Base-by-base conservation (phyloP, 2,329 filamentous ascomycete species). In the Rhynchosporium agropyri region DNA sequence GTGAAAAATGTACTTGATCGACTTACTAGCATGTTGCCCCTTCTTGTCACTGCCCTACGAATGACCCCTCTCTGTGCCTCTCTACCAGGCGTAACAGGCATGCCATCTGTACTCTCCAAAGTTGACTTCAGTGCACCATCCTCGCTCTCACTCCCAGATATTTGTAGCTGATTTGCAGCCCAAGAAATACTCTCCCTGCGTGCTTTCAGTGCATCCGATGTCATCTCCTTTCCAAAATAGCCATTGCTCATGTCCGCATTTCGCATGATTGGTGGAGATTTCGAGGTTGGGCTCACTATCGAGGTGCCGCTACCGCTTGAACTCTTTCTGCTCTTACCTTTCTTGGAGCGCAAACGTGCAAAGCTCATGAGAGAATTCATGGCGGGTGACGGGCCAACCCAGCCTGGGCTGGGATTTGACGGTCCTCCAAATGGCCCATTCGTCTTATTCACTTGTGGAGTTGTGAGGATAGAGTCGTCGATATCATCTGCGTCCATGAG, bases 171-270 rank as follows among this genome's bases (percentile, higher is more conserved):
- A 69, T 95, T 93, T 15, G 93, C 93, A 43, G 93, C 92, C 79
- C 95, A 87, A 68, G 91, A 96, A 64, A 98, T 87, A 75, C 92
- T 97, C 76, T 97, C 93, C 49, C 94, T 83, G 50, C 94, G 84
- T 8, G 89, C 83, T 45, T 83, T 79, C 67, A 81, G 76, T 7
- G 75, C 58, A 74, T 80, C 78, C 62, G 79, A 79, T 5, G 78
- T 76, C 46, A 50, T 54, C 26, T 79, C 81, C 49, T 78, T 76
- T 2, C 79, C 79, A 72, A 88, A 86, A 70, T 84, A 86, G 12
- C 82, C 81, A 58, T 51, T 68, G 50, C 58, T 66, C 61, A 71
- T 69, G 51, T 74, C 73, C 49, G 72, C 63, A 62, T 63, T 71
- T 48, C 72, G 71, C 58, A 77, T 77, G 0, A 85, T 79, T 1